A percentile compares a stretch with the other conserved stretches of the same genome.
Evolutionary conservation across 2,329 filamentous ascomycete genomes (phyloP).

Genomic region (Sclerotinia borealis): DNA sequence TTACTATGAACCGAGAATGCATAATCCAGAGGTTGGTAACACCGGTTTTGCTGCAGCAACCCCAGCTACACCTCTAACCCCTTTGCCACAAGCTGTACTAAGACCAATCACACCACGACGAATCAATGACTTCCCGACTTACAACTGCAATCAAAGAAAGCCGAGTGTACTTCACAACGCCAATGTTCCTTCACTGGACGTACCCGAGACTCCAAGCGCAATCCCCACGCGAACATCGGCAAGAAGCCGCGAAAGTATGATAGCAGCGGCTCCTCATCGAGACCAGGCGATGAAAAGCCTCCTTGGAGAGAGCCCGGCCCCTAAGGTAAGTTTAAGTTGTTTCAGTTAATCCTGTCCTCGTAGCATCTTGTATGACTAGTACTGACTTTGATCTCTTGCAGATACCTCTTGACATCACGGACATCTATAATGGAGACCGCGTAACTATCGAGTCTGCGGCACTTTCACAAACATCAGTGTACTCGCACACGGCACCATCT

Average conservation of each 20-base stretch:
- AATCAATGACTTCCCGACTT: not conserved
- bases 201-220: not conserved
- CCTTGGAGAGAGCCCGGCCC: not conserved
- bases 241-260: not conserved
- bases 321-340: not conserved
- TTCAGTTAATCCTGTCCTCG: not conserved
- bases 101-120: not conserved
- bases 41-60: not conserved
- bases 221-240: not conserved
- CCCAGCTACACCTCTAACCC: not conserved
- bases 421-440: not conserved
- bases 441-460: not conserved
- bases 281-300: not conserved
- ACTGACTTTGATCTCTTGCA: not conserved
- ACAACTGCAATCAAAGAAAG: not conserved
- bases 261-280: not conserved
- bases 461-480: not conserved
- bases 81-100: not conserved
- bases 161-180: not conserved
- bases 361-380: not conserved
- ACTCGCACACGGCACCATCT: not conserved
- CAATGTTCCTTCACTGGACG: too few species aligned
- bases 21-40: not conserved
- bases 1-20: not conserved
- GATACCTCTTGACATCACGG: not conserved